Conservation (phyloP, 805 yeast species). For the Saturnispora dispora region DNA sequence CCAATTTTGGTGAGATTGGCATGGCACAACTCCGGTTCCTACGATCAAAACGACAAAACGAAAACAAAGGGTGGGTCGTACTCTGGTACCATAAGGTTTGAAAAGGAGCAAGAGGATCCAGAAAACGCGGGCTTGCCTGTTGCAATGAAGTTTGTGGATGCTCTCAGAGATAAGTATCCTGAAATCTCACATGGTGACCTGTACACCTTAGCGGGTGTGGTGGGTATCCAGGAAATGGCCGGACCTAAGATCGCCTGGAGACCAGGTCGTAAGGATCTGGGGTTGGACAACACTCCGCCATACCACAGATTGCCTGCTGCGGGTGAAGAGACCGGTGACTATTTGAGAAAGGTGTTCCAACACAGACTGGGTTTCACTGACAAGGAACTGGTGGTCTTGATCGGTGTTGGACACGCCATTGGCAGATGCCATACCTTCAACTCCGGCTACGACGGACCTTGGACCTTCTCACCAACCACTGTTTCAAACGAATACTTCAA, state of each 20-base stretch:
- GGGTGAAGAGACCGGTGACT: constrained; percentile 33
- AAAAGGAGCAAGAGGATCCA: constrained; percentile 41
- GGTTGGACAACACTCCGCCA: constrained; percentile 31
- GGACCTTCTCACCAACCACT: constrained; percentile 74
- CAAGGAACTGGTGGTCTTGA: constrained; percentile 36
- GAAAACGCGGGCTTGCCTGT: constrained; percentile 42
- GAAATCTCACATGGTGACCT: constrained; percentile 58
- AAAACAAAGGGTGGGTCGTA: constrained; percentile 38
- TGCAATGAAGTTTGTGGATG: constrained; percentile 49
- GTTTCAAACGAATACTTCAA: constrained; percentile 70
- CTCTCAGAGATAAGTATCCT: constrained; percentile 47
- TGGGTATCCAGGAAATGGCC: constrained; percentile 51
- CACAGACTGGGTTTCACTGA: constrained; percentile 39
- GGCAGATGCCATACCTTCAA: constrained; percentile 44
- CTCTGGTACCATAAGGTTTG: constrained; percentile 47
- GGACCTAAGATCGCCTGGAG: constrained; percentile 58
- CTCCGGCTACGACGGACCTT: constrained; percentile 81
- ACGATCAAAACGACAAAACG: constrained; percentile 33
- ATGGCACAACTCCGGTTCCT: constrained; percentile 45
- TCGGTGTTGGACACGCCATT: constrained; percentile 39
- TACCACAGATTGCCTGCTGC: constrained; percentile 46
- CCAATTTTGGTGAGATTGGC: constrained; percentile 39
- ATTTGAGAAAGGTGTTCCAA: constrained; percentile 36
- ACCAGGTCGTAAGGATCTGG: constrained; percentile 38
- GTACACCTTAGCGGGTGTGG: constrained; percentile 66